Percentiles rank a stretch among this genome's conserved stretches.
Conservation (phyloP, 176 grass and related monocot genomes). For the Ampelocalamus luodianensis region DNA sequence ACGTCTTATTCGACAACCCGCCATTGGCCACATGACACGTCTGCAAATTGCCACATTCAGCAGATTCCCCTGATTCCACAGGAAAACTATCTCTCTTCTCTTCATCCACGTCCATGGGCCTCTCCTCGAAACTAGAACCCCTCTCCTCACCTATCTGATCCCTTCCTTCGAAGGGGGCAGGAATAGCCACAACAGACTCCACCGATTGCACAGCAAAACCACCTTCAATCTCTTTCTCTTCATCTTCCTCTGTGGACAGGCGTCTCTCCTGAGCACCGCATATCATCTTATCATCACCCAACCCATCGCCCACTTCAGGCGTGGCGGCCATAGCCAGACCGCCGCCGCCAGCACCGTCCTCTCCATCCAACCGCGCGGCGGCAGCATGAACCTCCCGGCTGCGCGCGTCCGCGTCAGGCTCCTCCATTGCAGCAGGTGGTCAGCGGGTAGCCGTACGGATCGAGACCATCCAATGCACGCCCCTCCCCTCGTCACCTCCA, state of each 20-base stretch:
- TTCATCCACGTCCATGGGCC: background rate
- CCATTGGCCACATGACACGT: slow-evolving; percentile 8
- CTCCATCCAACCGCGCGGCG: background rate
- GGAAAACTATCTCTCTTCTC: slow-evolving; percentile 4
- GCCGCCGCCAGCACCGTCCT: background rate
- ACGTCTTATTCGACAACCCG: background rate
- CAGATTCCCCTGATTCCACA: background rate
- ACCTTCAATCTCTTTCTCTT: background rate
- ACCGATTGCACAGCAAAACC: slow-evolving; percentile 1
- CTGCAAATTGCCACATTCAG: slow-evolving; percentile 22
- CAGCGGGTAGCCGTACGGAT: slow-evolving; percentile 41
- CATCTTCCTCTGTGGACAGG: background rate
- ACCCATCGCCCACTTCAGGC: background rate
- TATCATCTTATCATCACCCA: background rate
- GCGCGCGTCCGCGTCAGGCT: background rate
- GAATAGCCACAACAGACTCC: background rate
- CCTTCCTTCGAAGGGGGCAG: background rate
- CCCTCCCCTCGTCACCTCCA: background rate
- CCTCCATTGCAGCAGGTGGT: slow-evolving; percentile 50
- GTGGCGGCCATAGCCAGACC: background rate
- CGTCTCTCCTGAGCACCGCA: background rate
- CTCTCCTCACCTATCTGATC: slow-evolving; percentile 8
- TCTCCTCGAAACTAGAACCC: slow-evolving; percentile 16
- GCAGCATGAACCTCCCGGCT: slow-evolving; percentile 27
- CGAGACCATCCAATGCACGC: slow-evolving; percentile 53